phyloP scores from a whole-genome alignment of 306 rosid species.

The Adenanthera pavonina region DNA sequence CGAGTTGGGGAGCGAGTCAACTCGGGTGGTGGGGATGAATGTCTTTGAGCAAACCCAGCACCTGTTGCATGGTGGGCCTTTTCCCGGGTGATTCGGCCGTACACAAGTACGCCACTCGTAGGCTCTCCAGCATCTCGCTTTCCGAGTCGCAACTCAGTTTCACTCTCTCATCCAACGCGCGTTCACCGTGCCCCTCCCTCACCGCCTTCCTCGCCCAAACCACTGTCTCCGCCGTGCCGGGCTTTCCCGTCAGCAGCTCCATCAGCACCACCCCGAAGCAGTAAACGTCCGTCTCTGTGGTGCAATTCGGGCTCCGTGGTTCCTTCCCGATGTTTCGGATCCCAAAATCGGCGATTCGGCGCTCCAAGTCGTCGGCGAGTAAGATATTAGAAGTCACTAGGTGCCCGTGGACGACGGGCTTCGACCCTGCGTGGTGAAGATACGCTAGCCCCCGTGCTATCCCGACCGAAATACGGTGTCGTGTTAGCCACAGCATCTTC shows the following conservation, averaged over 20 bases:
- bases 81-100: constrained; percentile 88
- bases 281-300: constrained; percentile 77
- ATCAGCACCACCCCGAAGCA: constrained; percentile 93
- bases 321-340: constrained; percentile 48
- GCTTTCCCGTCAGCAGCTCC: constrained; percentile 83
- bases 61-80: constrained; percentile 92
- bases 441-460: constrained; percentile 92
- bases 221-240: constrained; percentile 85
- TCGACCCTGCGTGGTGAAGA: constrained; percentile 94
- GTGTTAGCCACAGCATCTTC: constrained; percentile 76
- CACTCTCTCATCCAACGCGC: constrained; percentile 66
- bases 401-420: constrained; percentile 84
- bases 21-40: constrained; percentile 55
- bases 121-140: constrained; percentile 77
- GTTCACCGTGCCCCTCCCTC: constrained; percentile 65
- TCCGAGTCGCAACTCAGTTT: constrained; percentile 51
- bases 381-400: constrained; percentile 72
- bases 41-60: constrained; percentile 83
- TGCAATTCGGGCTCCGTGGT: constrained; percentile 26
- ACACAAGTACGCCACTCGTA: constrained; percentile 89
- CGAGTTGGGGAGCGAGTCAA: constrained; percentile 12
- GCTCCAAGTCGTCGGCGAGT: constrained; percentile 74
- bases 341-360: constrained; percentile 83
- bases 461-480: constrained; percentile 91
- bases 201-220: constrained; percentile 82